A percentile compares a stretch with the other conserved stretches of the same genome.
phyloP scores from a whole-genome alignment of 768 basidiomycete species.

The Kwoniella sp. region DNA sequence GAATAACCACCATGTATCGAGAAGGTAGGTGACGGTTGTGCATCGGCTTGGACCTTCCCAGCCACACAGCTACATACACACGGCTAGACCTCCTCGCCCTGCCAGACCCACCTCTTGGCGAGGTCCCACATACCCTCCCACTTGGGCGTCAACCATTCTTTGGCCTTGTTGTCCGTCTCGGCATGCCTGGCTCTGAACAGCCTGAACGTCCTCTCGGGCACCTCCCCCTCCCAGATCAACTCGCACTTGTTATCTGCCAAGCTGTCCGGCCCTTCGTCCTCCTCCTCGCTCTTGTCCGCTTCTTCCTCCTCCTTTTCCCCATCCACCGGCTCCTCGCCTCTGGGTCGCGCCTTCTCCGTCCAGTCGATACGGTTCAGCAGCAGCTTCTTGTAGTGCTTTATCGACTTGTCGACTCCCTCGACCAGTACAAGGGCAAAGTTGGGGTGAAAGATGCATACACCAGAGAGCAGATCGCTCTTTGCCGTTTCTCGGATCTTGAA shows the following conservation, averaged over 20 bases:
- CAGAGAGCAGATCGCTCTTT: slow-evolving; percentile 79
- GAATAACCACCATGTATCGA: neutral
- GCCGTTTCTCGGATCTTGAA: slow-evolving; percentile 98
- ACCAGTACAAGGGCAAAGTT: slow-evolving; percentile 86
- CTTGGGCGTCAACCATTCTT: slow-evolving; percentile 78
- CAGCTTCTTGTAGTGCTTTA: slow-evolving; percentile 80
- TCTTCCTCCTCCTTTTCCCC: slow-evolving; percentile 58
- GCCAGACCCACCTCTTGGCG: slow-evolving; percentile 64
- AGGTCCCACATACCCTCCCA: slow-evolving; percentile 90
- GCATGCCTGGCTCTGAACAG: slow-evolving; percentile 65
- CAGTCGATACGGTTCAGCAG: slow-evolving; percentile 85
- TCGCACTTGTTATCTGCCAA: slow-evolving; percentile 83
- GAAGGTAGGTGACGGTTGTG: no score
- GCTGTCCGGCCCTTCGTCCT: slow-evolving; percentile 52
- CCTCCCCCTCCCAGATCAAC: slow-evolving; percentile 85
- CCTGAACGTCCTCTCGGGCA: slow-evolving; percentile 75
- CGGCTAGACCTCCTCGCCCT: slow-evolving; percentile 34
- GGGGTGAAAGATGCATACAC: slow-evolving; percentile 85
- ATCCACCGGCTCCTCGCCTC: slow-evolving; percentile 57
- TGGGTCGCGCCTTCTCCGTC: slow-evolving; percentile 82
- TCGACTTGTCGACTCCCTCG: slow-evolving; percentile 80
- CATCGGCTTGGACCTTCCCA: no score
- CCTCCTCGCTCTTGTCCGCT: slow-evolving; percentile 23
- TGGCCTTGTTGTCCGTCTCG: slow-evolving; percentile 66
- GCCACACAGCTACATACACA: neutral